phyloP scores from a whole-genome alignment of 345 rosid genomes.

The Boechera divaricarpa region DNA sequence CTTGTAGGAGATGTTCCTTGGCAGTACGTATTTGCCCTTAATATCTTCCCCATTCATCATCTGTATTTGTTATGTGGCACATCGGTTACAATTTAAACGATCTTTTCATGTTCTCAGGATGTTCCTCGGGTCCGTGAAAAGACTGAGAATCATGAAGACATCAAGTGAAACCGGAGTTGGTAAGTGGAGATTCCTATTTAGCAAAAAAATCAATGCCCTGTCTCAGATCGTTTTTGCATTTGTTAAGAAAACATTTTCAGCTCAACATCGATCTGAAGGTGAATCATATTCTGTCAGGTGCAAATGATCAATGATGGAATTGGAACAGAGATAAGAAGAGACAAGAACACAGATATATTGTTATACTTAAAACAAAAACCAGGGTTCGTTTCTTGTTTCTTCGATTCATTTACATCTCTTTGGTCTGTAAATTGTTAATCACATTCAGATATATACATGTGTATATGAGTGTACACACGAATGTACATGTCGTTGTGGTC shows the following conservation, averaged over 20 bases:
- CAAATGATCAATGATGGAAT: constrained; percentile 17
- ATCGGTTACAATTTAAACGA: not conserved
- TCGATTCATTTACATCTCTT: not conserved
- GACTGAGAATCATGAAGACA: constrained; percentile 84
- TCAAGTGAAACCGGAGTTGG: constrained; percentile 66
- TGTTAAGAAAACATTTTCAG: not conserved
- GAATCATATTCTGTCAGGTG: constrained; percentile 4
- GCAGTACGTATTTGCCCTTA: constrained; percentile 55
- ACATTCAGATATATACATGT: constrained; percentile 1
- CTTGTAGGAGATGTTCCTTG: constrained; percentile 98
- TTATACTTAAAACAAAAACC: not conserved
- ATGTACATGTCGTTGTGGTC: constrained; percentile 4
- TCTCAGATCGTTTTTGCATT: not conserved
- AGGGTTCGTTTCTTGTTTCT: constrained; percentile 16
- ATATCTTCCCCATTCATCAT: not conserved
- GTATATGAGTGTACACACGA: not conserved
- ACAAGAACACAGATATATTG: constrained; percentile 23
- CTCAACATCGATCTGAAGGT: not conserved
- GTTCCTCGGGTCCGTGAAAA: constrained; percentile 76
- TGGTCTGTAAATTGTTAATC: constrained; percentile 14
- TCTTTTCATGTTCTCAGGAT: constrained; percentile 58
- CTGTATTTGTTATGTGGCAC: constrained; percentile 2
- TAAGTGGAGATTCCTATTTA: constrained; percentile 34
- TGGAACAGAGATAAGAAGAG: constrained; percentile 20
- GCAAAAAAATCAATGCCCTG: not conserved